Base-by-base conservation (phyloP, 1,284 basidiomycete genomes). In the Xerocomus cyaneibrunnescens region DNA sequence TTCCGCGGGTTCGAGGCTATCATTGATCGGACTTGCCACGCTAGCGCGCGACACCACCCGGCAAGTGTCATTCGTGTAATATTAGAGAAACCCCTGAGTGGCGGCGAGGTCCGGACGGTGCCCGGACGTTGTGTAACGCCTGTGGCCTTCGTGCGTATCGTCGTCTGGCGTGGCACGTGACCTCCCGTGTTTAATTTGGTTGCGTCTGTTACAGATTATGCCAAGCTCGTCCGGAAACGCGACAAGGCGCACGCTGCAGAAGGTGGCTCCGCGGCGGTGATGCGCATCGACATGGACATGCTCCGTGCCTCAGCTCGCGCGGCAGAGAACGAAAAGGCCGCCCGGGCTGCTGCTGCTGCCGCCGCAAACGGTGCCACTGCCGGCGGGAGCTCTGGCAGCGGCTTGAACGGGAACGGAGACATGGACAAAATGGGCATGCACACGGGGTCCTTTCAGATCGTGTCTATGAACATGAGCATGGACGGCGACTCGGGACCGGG, bases 11-110 rank as follows among this genome's bases (percentile, higher is more conserved):
- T 5, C 38, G 65, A 59, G 59, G 42, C 17, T 25, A 14, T 32
- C 23, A 7, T 41, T 56, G 66, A 63, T 57, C 57, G 44, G 28
- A 41, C 59, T 45, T 63, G 59, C 60, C 57, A 58, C 61, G 36
- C 30, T 72, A 90, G 88, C 81, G 88, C 55, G 87, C 87, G 43
- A 86, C 84, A 35, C 89, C 88, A 21, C 88, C 88, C 12, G 87
- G 87, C 9, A 87, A 89, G 64, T 91, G 88, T 61, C 87, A 89
- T 68, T 89, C 88, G 25, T 91, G 88, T 66, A 87, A 88, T 69
- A 90, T 88, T 51, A 77, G 84, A 52, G 89, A 91, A 67, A 91
- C 87, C 4, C 87, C 87, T n/a, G 87, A 91, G 66, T 91, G 87
- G 87, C 71, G 87, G 46, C 79, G 88, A 30, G 87, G 87, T 19